Percentiles rank a stretch among this genome's conserved stretches.
Evolutionary conservation across 148 eudicot species (phyloP).

Genomic region (Gaultheria prostrata): DNA sequence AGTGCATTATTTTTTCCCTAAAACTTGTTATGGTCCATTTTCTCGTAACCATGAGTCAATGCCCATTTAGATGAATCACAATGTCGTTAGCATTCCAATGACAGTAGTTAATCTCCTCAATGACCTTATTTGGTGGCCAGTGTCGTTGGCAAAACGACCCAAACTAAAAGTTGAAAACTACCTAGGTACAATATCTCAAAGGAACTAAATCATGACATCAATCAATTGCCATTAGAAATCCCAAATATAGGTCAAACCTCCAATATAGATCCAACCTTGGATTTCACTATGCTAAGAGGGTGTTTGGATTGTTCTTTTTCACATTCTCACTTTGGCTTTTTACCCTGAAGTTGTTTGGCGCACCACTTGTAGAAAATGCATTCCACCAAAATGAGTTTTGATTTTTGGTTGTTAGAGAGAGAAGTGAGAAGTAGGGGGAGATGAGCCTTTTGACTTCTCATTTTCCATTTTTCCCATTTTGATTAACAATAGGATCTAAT

Average conservation of each 20-base stretch:
- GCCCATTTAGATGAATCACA: background rate
- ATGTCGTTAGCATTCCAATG: background rate
- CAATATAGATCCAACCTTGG: background rate
- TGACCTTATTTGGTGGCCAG: background rate
- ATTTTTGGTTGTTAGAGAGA: too few relatives aligned
- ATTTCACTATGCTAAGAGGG: background rate
- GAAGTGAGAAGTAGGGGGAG: too few relatives aligned
- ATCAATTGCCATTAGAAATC: constrained; percentile 4
- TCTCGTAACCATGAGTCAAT: background rate
- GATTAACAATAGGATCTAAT: background rate
- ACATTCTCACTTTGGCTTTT: too few relatives aligned
- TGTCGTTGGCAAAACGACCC: background rate
- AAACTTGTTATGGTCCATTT: background rate
- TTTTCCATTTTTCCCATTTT: too few relatives aligned
- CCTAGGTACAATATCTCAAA: background rate
- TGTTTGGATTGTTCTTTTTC: too few relatives aligned
- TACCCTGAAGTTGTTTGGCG: too few relatives aligned
- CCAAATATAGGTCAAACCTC: background rate
- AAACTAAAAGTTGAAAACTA: background rate
- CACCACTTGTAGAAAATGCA: too few relatives aligned
- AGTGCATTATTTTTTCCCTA: background rate
- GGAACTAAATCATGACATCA: background rate
- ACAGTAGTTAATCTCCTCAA: background rate
- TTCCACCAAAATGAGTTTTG: too few relatives aligned
- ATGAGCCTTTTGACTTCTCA: too few relatives aligned